Evolutionary conservation across 1,139 yeast species (phyloP).

Genomic region (Zygosaccharomyces pseudobailii): DNA sequence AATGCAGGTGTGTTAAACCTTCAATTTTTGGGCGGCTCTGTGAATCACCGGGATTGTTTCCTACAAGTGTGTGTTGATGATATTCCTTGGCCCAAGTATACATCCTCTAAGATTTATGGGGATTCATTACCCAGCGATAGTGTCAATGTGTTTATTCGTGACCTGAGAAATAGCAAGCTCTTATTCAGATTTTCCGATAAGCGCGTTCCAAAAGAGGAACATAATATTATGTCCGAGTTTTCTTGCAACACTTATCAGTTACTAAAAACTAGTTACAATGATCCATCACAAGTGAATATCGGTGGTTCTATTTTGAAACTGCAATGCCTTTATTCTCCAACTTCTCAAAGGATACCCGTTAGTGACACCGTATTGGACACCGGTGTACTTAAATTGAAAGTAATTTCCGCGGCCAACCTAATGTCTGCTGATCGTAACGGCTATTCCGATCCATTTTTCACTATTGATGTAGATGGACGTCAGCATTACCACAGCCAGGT

Average conservation of each 20-base stretch:
- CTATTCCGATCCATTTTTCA: conserved; percentile 65
- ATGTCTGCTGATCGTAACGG: conserved; percentile 64
- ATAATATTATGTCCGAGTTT: conserved; percentile 49
- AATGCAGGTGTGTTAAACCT: conserved; percentile 61
- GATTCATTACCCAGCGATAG: conserved; percentile 36
- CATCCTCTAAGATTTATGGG: conserved; percentile 40
- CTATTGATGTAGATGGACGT: conserved; percentile 49
- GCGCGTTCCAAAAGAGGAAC: conserved; percentile 43
- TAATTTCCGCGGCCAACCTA: conserved; percentile 51
- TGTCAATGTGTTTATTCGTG: conserved; percentile 63
- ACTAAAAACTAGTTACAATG: conserved; percentile 44
- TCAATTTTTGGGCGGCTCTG: conserved; percentile 46
- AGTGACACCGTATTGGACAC: conserved; percentile 64
- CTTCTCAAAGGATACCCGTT: conserved; percentile 49
- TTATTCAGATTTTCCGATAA: conserved; percentile 53
- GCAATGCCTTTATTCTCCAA: conserved; percentile 57
- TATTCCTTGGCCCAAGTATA: conserved; percentile 53
- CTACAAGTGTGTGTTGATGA: conserved; percentile 65
- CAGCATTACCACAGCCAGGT: conserved; percentile 54
- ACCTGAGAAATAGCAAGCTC: conserved; percentile 55
- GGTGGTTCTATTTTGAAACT: conserved; percentile 43
- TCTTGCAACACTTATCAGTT: conserved; percentile 49
- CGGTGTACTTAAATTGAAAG: conserved; percentile 53
- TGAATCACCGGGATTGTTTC: conserved; percentile 45
- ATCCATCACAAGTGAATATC: conserved; percentile 45